phyloP scores from a whole-genome alignment of 202 grass and related monocot genomes.

The Setaria viridis region DNA sequence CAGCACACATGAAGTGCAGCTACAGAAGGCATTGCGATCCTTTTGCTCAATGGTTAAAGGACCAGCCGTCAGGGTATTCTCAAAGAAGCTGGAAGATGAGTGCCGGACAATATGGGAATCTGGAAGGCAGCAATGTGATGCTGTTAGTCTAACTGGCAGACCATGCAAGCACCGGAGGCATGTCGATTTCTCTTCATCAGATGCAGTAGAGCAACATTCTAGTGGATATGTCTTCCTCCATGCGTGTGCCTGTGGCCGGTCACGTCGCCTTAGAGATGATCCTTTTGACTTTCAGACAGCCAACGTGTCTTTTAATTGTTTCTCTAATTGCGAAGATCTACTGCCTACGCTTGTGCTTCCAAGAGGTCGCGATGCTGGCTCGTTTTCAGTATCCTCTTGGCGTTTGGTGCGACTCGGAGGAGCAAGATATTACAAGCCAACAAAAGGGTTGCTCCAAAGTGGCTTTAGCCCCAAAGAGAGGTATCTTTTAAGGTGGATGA shows the following conservation, averaged over 20 bases:
- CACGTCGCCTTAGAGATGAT: slow-evolving; percentile 77
- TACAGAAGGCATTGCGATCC: slow-evolving; percentile 73
- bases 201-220: slow-evolving; percentile 62
- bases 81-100: slow-evolving; percentile 83
- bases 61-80: slow-evolving; percentile 68
- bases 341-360: slow-evolving; percentile 76
- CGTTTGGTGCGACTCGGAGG: slow-evolving; percentile 83
- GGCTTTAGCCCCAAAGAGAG: slow-evolving; percentile 85
- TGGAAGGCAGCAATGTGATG: slow-evolving; percentile 92
- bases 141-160: slow-evolving; percentile 83
- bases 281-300: slow-evolving; percentile 89
- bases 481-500: slow-evolving; percentile 75
- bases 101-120: slow-evolving; percentile 88
- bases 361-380: slow-evolving; percentile 44
- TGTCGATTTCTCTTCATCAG: slow-evolving; percentile 41
- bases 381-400: slow-evolving; percentile 67
- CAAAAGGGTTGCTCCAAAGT: slow-evolving; percentile 89
- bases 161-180: slow-evolving; percentile 85
- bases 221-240: slow-evolving; percentile 88
- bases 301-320: slow-evolving; percentile 79
- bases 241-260: slow-evolving; percentile 94
- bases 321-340: slow-evolving; percentile 86
- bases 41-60: slow-evolving; percentile 91
- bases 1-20: slow-evolving; percentile 67
- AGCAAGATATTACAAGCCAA: slow-evolving; percentile 88